These are phyloP conservation scores for Royoungia palumana DNA, from an alignment of 768 basidiomycete species.

Conservation along the genomic window DNA sequence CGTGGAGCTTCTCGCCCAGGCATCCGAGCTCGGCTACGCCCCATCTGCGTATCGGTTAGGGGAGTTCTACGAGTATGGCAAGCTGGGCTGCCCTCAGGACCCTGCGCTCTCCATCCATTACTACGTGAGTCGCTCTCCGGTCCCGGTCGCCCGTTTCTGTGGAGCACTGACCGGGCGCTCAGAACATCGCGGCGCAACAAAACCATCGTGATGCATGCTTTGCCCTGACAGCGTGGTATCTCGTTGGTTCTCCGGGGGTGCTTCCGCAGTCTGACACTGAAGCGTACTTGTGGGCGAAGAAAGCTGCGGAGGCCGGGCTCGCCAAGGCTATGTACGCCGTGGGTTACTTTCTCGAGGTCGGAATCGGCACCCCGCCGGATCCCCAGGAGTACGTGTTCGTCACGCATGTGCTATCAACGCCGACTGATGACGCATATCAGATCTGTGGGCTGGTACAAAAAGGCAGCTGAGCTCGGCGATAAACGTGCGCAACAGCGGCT, in stretches of 20 bases:
- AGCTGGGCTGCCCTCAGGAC: conserved; percentile 97
- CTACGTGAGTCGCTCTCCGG: conserved; percentile 70
- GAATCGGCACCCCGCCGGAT: conserved; percentile 74
- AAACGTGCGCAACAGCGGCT: conserved; percentile 88
- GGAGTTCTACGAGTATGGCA: conserved; percentile 99
- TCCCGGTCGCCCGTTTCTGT: conserved; percentile 1
- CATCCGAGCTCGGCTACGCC: conserved; percentile 93
- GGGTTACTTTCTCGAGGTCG: conserved; percentile 96
- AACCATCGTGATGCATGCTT: conserved; percentile 97
- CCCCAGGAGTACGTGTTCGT: conserved; percentile 55
- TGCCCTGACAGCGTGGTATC: conserved; percentile 97
- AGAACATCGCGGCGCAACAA: conserved; percentile 99
- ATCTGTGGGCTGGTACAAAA: conserved; percentile 79
- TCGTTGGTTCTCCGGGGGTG: conserved; percentile 96
- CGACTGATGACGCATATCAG: conserved; percentile 34
- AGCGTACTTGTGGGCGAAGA: conserved; percentile 96
- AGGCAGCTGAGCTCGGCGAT: conserved; percentile 88
- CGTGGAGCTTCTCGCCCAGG: conserved; percentile 90
- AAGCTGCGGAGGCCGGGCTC: conserved; percentile 87
- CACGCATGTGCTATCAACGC: conserved; percentile 1
- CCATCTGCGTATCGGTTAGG: conserved; percentile 94
- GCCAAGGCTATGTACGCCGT: conserved; percentile 97
- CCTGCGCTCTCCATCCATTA: conserved; percentile 97
- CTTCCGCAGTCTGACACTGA: conserved; percentile 98
- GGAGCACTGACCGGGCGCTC: conserved; percentile 13